phyloP scores from a whole-genome alignment of 2,329 filamentous ascomycete species.

The Neoarthrinium moseri region DNA sequence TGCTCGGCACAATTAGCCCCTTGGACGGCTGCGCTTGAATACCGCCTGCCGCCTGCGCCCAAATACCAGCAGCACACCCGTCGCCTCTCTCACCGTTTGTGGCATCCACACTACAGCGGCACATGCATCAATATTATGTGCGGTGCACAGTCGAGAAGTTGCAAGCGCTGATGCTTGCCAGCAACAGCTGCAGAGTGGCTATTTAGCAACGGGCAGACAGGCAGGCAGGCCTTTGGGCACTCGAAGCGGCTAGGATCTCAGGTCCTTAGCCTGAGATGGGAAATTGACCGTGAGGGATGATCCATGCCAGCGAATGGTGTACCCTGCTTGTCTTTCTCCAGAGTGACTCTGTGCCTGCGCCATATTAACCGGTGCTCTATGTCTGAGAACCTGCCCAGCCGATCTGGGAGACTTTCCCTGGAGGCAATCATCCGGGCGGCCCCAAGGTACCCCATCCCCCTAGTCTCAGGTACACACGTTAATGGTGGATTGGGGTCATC shows the following conservation, averaged over 20 bases:
- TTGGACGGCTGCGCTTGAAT: too few relatives aligned
- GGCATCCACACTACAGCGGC: neutral
- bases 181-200: too few relatives aligned
- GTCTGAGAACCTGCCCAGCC: neutral
- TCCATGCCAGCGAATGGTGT: conserved; percentile 4
- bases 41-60: too few relatives aligned
- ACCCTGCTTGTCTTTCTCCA: neutral
- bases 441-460: neutral
- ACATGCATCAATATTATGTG: neutral
- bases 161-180: conserved; percentile 3
- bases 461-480: neutral
- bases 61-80: too few relatives aligned
- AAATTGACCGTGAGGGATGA: conserved; percentile 7
- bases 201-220: too few relatives aligned
- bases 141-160: neutral
- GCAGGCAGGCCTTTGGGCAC: conserved; percentile 2
- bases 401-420: neutral
- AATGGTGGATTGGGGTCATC: neutral
- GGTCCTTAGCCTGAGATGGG: conserved; percentile 10
- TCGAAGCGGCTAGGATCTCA: conserved; percentile 4
- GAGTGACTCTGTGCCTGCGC: neutral
- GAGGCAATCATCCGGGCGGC: neutral
- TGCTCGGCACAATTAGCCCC: too few relatives aligned
- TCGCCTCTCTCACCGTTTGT: neutral
- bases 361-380: neutral